Evolutionary conservation across 441 rosid genomes (phyloP).

Genomic region (Gossypium schwendimanii): DNA sequence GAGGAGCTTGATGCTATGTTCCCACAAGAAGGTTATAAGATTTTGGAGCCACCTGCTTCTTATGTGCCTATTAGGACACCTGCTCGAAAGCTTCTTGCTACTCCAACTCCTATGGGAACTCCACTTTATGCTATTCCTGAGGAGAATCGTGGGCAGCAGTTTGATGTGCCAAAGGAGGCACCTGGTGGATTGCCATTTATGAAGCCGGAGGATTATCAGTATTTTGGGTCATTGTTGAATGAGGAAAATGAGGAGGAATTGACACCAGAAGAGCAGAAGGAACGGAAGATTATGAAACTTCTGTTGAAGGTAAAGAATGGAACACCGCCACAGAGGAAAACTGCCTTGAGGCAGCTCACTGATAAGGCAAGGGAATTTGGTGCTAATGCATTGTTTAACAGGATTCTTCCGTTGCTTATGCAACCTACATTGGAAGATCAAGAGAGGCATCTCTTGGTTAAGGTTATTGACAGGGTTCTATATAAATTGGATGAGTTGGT

Average conservation of each 20-base stretch:
- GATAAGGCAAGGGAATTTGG: slow-evolving; percentile 97
- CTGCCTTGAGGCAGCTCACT: slow-evolving; percentile 87
- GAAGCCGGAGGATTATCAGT: slow-evolving; percentile 98
- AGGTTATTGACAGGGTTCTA: slow-evolving; percentile 87
- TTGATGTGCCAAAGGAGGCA: slow-evolving; percentile 79
- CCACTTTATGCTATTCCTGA: slow-evolving; percentile 78
- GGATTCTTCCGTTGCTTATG: slow-evolving; percentile 87
- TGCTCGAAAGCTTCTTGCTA: slow-evolving; percentile 73
- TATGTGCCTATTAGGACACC: slow-evolving; percentile 96
- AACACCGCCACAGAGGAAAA: slow-evolving; percentile 94
- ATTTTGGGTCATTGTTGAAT: slow-evolving; percentile 71
- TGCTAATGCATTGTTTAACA: slow-evolving; percentile 85
- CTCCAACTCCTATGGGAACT: slow-evolving; percentile 94
- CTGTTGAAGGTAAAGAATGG: slow-evolving; percentile 94
- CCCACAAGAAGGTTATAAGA: slow-evolving; percentile 83
- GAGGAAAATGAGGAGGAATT: slow-evolving; percentile 89
- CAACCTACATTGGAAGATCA: slow-evolving; percentile 95
- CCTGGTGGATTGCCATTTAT: slow-evolving; percentile 87
- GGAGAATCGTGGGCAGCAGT: slow-evolving; percentile 95
- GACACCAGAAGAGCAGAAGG: slow-evolving; percentile 87
- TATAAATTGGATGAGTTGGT: slow-evolving; percentile 94
- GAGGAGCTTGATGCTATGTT: slow-evolving; percentile 96
- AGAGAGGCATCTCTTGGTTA: slow-evolving; percentile 95
- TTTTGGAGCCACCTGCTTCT: slow-evolving; percentile 85
- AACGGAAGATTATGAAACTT: slow-evolving; percentile 89